These are phyloP conservation scores for Metarhizium robertsii DNA, from an alignment of 2,329 filamentous ascomycete species.

Conservation along the genomic window DNA sequence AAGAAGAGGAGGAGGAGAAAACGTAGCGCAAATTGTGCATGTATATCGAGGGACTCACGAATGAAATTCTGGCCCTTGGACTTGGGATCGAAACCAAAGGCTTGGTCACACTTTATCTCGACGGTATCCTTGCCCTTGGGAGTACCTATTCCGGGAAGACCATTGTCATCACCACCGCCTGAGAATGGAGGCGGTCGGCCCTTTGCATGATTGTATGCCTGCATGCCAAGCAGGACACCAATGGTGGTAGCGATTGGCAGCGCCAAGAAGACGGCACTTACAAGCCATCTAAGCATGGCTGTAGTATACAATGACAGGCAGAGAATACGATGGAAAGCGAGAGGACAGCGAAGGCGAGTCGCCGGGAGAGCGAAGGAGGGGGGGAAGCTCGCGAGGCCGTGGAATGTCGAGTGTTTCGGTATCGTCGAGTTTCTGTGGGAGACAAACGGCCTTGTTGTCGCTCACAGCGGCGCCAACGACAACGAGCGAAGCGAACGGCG, in stretches of 20 bases:
- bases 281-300: slow-evolving; percentile 33
- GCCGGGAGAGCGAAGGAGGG: too few relatives aligned
- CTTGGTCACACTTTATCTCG: slow-evolving; percentile 30
- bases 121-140: slow-evolving; percentile 23
- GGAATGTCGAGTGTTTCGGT: background rate
- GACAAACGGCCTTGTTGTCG: background rate
- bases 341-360: background rate
- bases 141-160: slow-evolving; percentile 3
- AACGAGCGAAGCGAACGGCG: slow-evolving; percentile 6
- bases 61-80: slow-evolving; percentile 35
- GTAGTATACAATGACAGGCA: background rate
- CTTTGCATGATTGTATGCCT: slow-evolving; percentile 30
- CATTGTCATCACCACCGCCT: slow-evolving; percentile 12
- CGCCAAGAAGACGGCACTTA: slow-evolving; percentile 40
- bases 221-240: slow-evolving; percentile 39
- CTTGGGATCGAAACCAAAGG: slow-evolving; percentile 35
- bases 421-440: background rate
- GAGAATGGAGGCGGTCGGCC: slow-evolving; percentile 36
- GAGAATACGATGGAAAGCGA: background rate
- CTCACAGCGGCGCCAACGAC: background rate
- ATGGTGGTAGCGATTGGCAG: slow-evolving; percentile 40
- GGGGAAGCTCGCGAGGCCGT: too few relatives aligned
- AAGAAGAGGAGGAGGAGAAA: too few relatives aligned
- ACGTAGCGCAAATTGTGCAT: background rate
- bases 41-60: slow-evolving; percentile 25